Percentiles rank a stretch among this genome's conserved stretches.
Conservation (phyloP, 352 stramenopile species). For the Peronosclerospora sorghi region DNA sequence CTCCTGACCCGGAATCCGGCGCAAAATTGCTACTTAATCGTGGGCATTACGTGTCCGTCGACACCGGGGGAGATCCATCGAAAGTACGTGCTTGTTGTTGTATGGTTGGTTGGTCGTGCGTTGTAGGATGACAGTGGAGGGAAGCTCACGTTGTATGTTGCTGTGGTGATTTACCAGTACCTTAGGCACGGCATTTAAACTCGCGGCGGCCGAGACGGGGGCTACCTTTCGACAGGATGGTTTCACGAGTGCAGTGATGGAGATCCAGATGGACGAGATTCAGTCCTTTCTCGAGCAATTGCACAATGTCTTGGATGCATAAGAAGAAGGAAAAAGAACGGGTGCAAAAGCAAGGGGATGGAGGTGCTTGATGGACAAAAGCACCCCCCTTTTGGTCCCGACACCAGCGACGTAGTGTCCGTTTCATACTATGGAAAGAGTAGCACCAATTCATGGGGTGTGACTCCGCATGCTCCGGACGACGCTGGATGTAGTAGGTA, state of each 20-base stretch:
- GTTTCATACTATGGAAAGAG: too few species aligned
- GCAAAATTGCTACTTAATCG: conserved; percentile 89
- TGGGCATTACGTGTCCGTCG: conserved; percentile 90
- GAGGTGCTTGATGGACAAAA: too few species aligned
- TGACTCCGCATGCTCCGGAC: too few species aligned
- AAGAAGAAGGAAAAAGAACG: too few species aligned
- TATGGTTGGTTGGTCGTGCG: too few species aligned
- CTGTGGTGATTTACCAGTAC: conserved; percentile 40
- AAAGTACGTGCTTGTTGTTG: conserved; percentile 42
- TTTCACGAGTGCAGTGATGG: conserved; percentile 93
- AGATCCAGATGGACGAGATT: conserved; percentile 91
- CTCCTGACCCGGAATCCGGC: conserved; percentile 82
- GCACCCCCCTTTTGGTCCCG: too few species aligned
- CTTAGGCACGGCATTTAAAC: conserved; percentile 89
- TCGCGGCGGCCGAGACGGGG: conserved; percentile 88
- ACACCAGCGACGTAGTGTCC: too few species aligned
- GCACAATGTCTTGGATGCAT: conserved; percentile 86
- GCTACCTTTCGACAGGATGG: conserved; percentile 90
- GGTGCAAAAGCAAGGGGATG: too few species aligned
- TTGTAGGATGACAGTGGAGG: too few species aligned
- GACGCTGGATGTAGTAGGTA: too few species aligned
- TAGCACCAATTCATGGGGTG: too few species aligned
- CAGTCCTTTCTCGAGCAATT: conserved; percentile 94
- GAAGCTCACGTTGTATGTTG: conserved; percentile 9
- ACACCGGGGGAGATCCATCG: conserved; percentile 80